Base-by-base conservation (phyloP, 2,329 filamentous ascomycete genomes). In the Aspergillus floridensis region DNA sequence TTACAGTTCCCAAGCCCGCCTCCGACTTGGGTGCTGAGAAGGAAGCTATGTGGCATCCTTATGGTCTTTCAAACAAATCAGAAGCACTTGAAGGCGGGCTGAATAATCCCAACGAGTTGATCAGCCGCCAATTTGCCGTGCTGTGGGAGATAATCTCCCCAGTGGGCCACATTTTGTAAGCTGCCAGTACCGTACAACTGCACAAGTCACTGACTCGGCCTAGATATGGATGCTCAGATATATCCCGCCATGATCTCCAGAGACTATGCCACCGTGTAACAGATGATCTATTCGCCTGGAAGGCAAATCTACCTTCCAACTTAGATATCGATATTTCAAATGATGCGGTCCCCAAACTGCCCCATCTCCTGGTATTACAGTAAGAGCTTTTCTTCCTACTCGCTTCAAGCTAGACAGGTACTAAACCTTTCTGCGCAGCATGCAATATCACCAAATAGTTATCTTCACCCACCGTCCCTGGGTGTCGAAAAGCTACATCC, bases 141-240 rank as follows among this genome's bases (percentile, higher is more conserved):
- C 63, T 80, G 0, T 79, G 76, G 71, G 77, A 80, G 58, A 77
- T 77, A 55, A 75, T 79, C 16, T 76, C 76, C 16, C 76, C 77
- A 0, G 71, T 77, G 11, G 74, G 76, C 5, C 76, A 79, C 62
- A 76, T 79, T 29, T 62, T 80, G 72, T 77, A 58, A 56, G 73
- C 5, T 5, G 41, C 19, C 14, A 8, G 16, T 8, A 7, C 8
- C 24, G 12, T 11, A 14, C 5, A 4, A 4, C 12, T 46, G 5
- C 10, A n/a, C 22, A 46, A 29, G 41, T 24, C 26, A 41, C 61
- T 70, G 63, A 68, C 53, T 41, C 4, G 8, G 6, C n/a, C 53
- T 58, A 77, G 67, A 49, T 76, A 73, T 60, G 75, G 70, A 22
- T 76, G 68, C 63, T 76, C 66, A 32, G 72, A 73, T 59, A 78